Conservation (phyloP, 2,329 filamentous ascomycete species). For the Cercospora nicotianae region DNA sequence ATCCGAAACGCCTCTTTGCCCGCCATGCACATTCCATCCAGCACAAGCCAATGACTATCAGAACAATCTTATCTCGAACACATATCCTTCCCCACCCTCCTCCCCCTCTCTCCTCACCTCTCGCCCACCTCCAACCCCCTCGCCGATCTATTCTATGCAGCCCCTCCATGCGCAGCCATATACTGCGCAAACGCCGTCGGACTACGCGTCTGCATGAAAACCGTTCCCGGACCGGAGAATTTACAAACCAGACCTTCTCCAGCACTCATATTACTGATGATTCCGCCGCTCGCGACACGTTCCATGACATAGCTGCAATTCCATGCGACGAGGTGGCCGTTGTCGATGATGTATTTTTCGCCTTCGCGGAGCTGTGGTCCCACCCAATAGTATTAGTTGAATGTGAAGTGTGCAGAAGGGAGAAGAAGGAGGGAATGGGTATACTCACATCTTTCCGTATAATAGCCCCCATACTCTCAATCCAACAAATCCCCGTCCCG, state of each 20-base stretch:
- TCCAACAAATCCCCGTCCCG: slow-evolving; percentile 80
- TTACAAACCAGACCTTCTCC: slow-evolving; percentile 92
- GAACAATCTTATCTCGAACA: background rate
- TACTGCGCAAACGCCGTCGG: slow-evolving; percentile 62
- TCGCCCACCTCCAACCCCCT: background rate
- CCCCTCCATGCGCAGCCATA: slow-evolving; percentile 45
- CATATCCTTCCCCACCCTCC: background rate
- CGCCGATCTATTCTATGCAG: slow-evolving; percentile 7
- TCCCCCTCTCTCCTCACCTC: background rate
- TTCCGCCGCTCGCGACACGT: slow-evolving; percentile 82
- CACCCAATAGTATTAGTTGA: too few relatives aligned
- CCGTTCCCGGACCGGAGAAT: slow-evolving; percentile 83
- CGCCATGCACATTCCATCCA: background rate
- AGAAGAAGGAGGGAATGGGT: too few relatives aligned
- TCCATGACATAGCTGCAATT: slow-evolving; percentile 93
- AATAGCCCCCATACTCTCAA: slow-evolving; percentile 92
- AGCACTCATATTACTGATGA: slow-evolving; percentile 81
- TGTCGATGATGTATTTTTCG: slow-evolving; percentile 82
- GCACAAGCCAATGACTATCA: background rate
- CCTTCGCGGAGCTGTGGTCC: slow-evolving; percentile 59
- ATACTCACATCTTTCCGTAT: slow-evolving; percentile 73
- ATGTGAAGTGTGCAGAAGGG: too few relatives aligned
- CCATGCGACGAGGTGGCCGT: slow-evolving; percentile 74
- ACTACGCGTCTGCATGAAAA: slow-evolving; percentile 92
- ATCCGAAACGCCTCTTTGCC: background rate